Conservation (phyloP, 164 flowering plant species). For the Stephania yunnanensis region DNA sequence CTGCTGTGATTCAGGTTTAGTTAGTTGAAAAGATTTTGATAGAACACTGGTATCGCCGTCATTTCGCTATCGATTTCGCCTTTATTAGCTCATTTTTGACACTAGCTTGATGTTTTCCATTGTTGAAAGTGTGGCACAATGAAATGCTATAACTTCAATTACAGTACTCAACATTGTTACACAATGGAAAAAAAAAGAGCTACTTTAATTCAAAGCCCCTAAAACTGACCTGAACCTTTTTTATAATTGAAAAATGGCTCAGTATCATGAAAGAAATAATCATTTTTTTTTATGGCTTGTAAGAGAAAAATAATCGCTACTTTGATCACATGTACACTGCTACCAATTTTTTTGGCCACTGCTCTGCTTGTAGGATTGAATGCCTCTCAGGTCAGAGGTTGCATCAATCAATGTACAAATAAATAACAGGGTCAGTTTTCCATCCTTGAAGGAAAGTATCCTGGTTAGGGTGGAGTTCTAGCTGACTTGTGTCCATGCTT, state of each 20-base stretch:
- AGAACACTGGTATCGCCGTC: too few species aligned
- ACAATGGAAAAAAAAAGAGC: background rate
- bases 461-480: constrained; percentile 12
- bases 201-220: background rate
- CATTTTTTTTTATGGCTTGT: too few species aligned
- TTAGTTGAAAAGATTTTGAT: too few species aligned
- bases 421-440: constrained; percentile 8
- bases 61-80: too few species aligned
- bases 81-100: too few species aligned
- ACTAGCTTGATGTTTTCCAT: too few species aligned
- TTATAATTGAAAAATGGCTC: constrained; percentile 21
- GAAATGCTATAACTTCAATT: background rate
- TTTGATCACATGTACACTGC: constrained; percentile 23
- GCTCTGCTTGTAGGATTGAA: background rate
- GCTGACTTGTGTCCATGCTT: constrained; percentile 2
- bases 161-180: background rate
- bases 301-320: constrained; percentile 19
- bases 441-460: constrained; percentile 6
- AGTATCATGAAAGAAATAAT: constrained; percentile 11
- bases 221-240: background rate
- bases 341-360: constrained; percentile 2
- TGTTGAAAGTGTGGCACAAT: too few species aligned
- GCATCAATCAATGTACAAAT: background rate
- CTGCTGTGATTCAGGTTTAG: too few species aligned
- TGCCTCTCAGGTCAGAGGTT: constrained; percentile 13